Conservation (phyloP, 352 stramenopile species). For the Phytophthora syringae region DNA sequence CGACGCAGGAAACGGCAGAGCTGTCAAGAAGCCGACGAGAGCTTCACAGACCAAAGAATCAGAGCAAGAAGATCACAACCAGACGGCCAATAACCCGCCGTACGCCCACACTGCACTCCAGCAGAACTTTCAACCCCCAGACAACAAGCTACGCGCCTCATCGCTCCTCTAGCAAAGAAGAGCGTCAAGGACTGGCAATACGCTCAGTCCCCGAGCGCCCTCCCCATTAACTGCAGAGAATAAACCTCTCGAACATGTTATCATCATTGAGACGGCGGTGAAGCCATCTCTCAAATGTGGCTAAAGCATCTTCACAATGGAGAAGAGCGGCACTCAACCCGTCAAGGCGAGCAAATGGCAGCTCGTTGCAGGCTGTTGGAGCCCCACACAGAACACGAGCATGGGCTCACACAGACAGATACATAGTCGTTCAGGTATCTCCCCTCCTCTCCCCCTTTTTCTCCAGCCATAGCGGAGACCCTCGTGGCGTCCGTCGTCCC, state of each 20-base stretch:
- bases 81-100: conserved; percentile 13
- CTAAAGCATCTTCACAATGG: conserved; percentile 49
- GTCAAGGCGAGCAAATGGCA: conserved; percentile 22
- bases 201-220: conserved; percentile 3
- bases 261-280: conserved; percentile 36
- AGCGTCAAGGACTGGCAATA: conserved; percentile 6
- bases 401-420: neutral
- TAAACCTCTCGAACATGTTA: conserved; percentile 50
- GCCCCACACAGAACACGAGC: neutral
- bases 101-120: neutral
- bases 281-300: conserved; percentile 46
- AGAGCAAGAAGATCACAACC: conserved; percentile 26
- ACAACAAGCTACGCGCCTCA: conserved; percentile 19
- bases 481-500: conserved; percentile 4
- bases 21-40: conserved; percentile 5
- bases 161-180: conserved; percentile 31
- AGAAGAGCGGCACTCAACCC: conserved; percentile 36
- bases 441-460: conserved; percentile 12
- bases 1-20: conserved; percentile 2
- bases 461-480: conserved; percentile 4
- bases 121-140: conserved; percentile 3
- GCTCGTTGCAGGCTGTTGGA: conserved; percentile 1
- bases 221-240: conserved; percentile 32
- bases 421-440: neutral
- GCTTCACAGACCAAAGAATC: neutral